A percentile compares a stretch with the other conserved stretches of the same genome.
These are phyloP conservation scores for Xylariaceae sp. DNA, from an alignment of 2,329 filamentous ascomycete species.

Conservation along the genomic window DNA sequence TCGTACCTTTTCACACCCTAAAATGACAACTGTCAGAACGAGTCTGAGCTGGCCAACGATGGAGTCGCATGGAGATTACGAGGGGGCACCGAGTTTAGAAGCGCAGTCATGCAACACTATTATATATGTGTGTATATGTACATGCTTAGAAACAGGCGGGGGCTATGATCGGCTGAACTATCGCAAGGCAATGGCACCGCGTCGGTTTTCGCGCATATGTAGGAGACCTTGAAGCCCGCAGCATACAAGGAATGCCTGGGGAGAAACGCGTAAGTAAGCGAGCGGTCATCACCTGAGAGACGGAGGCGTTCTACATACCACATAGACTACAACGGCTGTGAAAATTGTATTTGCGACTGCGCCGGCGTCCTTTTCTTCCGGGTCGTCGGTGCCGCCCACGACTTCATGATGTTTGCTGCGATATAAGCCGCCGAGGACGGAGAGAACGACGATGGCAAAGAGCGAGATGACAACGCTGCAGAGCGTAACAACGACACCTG, in stretches of 20 bases:
- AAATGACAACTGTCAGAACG: no score
- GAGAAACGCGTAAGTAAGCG: slow-evolving; percentile 1
- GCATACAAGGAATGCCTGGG: slow-evolving; percentile 81
- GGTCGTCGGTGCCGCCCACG: slow-evolving; percentile 67
- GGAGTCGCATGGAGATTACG: no score
- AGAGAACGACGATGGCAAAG: slow-evolving; percentile 63
- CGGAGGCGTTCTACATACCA: slow-evolving; percentile 55
- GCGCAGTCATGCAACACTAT: neutral
- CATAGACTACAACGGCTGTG: slow-evolving; percentile 82
- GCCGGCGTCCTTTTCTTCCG: slow-evolving; percentile 60
- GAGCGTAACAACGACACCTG: slow-evolving; percentile 6
- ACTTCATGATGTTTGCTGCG: slow-evolving; percentile 77
- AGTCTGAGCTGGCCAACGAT: no score
- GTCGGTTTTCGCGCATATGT: slow-evolving; percentile 76
- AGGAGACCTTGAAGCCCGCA: slow-evolving; percentile 86
- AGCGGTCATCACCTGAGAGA: neutral
- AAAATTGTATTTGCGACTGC: slow-evolving; percentile 84
- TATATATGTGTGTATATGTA: slow-evolving; percentile 5
- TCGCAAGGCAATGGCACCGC: slow-evolving; percentile 76
- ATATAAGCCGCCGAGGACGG: slow-evolving; percentile 67
- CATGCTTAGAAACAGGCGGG: slow-evolving; percentile 6
- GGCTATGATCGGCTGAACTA: neutral
- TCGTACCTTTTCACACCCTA: no score
- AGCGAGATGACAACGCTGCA: slow-evolving; percentile 67
- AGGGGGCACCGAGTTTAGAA: no score